Evolutionary conservation across 1,139 yeast genomes (phyloP).

Genomic region (Tardiomyces blankii): DNA sequence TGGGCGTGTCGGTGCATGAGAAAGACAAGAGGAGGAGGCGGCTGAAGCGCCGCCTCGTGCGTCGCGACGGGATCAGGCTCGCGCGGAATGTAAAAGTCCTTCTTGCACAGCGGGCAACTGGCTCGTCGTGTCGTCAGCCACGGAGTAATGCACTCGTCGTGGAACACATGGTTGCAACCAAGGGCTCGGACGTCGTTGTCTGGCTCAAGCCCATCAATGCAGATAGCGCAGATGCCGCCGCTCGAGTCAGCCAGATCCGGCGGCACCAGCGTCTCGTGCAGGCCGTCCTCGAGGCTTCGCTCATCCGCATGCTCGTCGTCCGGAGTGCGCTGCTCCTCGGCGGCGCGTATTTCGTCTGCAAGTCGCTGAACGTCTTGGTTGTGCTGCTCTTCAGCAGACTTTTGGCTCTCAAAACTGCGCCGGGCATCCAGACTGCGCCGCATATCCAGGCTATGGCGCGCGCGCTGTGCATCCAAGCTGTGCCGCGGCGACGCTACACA

Average conservation of each 20-base stretch:
- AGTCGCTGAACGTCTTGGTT: too few relatives aligned
- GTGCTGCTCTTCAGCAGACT: too few relatives aligned
- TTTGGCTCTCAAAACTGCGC: too few relatives aligned
- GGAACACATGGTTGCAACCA: conserved; percentile 79
- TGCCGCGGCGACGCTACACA: too few relatives aligned
- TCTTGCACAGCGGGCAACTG: conserved; percentile 75
- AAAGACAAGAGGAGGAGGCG: not conserved
- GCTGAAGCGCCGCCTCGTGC: not conserved
- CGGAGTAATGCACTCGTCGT: conserved; percentile 68
- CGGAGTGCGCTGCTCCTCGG: not conserved
- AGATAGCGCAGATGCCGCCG: conserved; percentile 53
- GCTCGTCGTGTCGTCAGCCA: conserved; percentile 72
- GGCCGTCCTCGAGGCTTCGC: not conserved
- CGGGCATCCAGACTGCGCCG: too few relatives aligned
- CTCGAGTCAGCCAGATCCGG: not conserved
- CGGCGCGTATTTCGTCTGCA: too few relatives aligned
- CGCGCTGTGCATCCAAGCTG: too few relatives aligned
- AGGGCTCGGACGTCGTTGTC: conserved; percentile 61
- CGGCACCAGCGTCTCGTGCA: not conserved
- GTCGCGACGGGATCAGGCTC: not conserved
- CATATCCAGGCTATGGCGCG: too few relatives aligned
- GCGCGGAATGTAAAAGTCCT: not conserved
- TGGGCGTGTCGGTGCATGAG: not conserved
- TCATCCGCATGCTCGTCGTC: not conserved
- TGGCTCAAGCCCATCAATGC: conserved; percentile 55